Evolutionary conservation across 1,284 basidiomycete genomes (phyloP), one percentile per base, ranked within the genome.

Genomic region (Ceratobasidium theobromae): DNA sequence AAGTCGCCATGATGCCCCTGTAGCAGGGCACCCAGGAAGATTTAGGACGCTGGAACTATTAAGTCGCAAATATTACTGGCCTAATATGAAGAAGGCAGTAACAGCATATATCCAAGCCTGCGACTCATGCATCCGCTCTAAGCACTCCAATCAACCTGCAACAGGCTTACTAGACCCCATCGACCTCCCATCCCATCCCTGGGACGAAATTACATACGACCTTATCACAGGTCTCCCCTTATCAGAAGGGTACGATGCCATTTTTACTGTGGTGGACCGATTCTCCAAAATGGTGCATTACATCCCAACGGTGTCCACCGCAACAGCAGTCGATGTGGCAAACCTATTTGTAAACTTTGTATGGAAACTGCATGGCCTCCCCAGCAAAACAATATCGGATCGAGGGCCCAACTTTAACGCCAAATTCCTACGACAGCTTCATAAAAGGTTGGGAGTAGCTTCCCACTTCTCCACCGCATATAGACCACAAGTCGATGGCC

Each of bases 191-290:
- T 1, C 45, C n/a, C 5, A 67, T 6, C 75, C 76, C 11, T 79
- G 74, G 74, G 32, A 14, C 3, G 69, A 69, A 0, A 70, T 78
- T 21, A 74, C 74, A 0, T 74, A 77, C 72, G 77, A 79, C 64
- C 66, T 72, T 51, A 76, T 79, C 38, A 71, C 69, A 14, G 68
- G 71, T n/a, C 70, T 78, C 0, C 77, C 76, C 1, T 12, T 14
- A 1, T 74, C 72, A 0, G 43, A 68, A 0, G 72, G 71, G 0
- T 75, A 64, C 68, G 71, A 77, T 64, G 53, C 71, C 8, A 75
- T 78, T 53, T 67, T 77, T 3, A 75, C 77, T 1, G 58, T 77
- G 0, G 74, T 77, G 4, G 72, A 75, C 68, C 67, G 75, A 0
- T 68, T 77, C 21, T 74, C 75, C 27, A 78, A 78, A 68, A 54